A percentile compares a stretch with the other conserved stretches of the same genome.
Evolutionary conservation across 2,329 filamentous ascomycete species (phyloP).

Genomic region (Didymella keratinophila): DNA sequence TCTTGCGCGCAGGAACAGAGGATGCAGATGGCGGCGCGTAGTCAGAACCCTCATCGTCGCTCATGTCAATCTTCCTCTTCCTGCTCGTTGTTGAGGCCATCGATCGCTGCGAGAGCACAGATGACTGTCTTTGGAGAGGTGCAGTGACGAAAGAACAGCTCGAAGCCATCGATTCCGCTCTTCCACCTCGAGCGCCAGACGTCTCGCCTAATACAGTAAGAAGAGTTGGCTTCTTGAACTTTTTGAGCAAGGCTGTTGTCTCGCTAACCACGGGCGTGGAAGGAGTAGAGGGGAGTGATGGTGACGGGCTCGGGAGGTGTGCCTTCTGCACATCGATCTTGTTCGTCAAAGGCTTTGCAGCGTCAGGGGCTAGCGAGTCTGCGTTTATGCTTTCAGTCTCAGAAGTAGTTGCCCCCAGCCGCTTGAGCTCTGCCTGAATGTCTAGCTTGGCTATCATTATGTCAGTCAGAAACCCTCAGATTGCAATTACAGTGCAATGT

Average conservation of each 20-base stretch:
- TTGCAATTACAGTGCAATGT: background rate
- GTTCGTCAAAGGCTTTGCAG: background rate
- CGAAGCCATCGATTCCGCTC: constrained; percentile 11
- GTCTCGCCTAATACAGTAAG: background rate
- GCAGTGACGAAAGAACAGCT: background rate
- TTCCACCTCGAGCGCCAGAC: constrained; percentile 1
- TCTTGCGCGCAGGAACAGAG: background rate
- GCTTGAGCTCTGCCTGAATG: background rate
- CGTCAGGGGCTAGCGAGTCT: background rate
- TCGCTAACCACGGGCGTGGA: background rate
- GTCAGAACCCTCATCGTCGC: constrained; percentile 9
- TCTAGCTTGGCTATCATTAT: background rate
- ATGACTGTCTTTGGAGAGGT: constrained; percentile 1
- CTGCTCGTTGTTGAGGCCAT: background rate
- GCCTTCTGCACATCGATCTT: background rate
- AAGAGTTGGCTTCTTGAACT: constrained; percentile 23
- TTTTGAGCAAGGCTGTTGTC: background rate
- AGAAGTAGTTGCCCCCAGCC: background rate
- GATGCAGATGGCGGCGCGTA: background rate
- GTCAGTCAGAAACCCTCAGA: background rate
- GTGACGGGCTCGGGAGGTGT: constrained; percentile 1
- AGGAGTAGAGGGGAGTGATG: constrained; percentile 5
- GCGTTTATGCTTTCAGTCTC: background rate
- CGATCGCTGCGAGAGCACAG: constrained; percentile 8
- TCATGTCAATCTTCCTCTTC: constrained; percentile 13